phyloP scores from a whole-genome alignment of 2,329 filamentous ascomycete species.

The Neofusicoccum kwambonambiense region DNA sequence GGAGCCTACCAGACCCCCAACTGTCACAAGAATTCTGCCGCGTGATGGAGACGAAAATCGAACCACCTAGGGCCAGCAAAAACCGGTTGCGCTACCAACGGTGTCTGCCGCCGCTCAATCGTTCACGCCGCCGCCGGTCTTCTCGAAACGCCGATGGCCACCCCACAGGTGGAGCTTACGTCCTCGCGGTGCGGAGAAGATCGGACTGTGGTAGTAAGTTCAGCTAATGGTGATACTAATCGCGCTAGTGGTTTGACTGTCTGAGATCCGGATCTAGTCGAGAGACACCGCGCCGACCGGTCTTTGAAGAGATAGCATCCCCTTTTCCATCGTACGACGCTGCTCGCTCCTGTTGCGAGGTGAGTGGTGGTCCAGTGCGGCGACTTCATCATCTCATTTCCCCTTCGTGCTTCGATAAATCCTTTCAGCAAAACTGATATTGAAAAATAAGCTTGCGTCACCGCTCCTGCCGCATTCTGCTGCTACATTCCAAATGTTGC shows the following conservation, averaged over 20 bases:
- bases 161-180: not conserved
- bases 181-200: not conserved
- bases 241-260: not conserved
- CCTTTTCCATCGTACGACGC: constrained; percentile 8
- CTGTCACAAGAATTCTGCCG: not conserved
- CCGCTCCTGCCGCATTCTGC: not conserved
- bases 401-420: constrained; percentile 9
- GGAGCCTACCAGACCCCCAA: not conserved
- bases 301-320: not conserved
- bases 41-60: not conserved
- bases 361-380: not conserved
- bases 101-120: not conserved
- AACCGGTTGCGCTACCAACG: not conserved
- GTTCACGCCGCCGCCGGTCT: not conserved
- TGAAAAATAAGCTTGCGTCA: constrained; percentile 6
- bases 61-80: not conserved
- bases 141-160: constrained; percentile 10
- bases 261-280: not conserved
- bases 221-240: constrained; percentile 8
- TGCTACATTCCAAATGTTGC: constrained; percentile 5
- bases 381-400: constrained; percentile 16
- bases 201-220: not conserved
- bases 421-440: not conserved
- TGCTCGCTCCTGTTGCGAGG: not conserved
- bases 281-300: not conserved